These are phyloP conservation scores for Lactarius psammicola DNA, from an alignment of 768 basidiomycete genomes.

Conservation along the genomic window DNA sequence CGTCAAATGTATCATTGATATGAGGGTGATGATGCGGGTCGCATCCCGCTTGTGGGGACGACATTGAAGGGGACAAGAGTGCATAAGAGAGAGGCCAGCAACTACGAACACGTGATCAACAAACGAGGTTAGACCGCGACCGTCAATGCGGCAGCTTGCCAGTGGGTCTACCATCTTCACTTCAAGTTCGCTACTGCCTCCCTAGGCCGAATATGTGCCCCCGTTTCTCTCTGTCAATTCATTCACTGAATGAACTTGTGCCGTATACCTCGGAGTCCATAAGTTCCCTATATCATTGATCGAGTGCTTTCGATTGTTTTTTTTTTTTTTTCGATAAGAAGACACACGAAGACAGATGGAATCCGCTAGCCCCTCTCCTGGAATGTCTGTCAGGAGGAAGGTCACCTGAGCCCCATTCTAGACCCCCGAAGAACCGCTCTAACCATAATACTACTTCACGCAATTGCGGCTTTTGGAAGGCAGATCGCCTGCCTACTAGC, in stretches of 20 bases:
- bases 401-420: background rate
- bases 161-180: too few species aligned
- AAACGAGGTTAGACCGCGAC: too few species aligned
- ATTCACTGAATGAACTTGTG: too few species aligned
- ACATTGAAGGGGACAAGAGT: slow-evolving; percentile 12
- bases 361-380: background rate
- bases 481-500: background rate
- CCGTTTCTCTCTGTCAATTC: too few species aligned
- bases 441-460: background rate
- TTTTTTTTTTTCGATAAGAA: background rate
- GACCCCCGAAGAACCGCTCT: background rate
- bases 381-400: background rate
- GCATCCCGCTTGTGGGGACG: slow-evolving; percentile 16
- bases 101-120: too few species aligned
- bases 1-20: background rate
- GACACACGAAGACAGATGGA: too few species aligned
- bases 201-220: too few species aligned
- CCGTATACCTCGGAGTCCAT: background rate
- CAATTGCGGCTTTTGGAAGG: background rate
- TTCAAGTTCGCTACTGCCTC: too few species aligned
- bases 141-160: too few species aligned
- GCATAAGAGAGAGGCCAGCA: slow-evolving; percentile 5
- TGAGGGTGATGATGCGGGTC: slow-evolving; percentile 13
- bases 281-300: background rate
- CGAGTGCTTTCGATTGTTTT: too few species aligned